Evolutionary conservation across 495 filamentous ascomycete species (phyloP).

Genomic region (Penicillium maclennaniae): DNA sequence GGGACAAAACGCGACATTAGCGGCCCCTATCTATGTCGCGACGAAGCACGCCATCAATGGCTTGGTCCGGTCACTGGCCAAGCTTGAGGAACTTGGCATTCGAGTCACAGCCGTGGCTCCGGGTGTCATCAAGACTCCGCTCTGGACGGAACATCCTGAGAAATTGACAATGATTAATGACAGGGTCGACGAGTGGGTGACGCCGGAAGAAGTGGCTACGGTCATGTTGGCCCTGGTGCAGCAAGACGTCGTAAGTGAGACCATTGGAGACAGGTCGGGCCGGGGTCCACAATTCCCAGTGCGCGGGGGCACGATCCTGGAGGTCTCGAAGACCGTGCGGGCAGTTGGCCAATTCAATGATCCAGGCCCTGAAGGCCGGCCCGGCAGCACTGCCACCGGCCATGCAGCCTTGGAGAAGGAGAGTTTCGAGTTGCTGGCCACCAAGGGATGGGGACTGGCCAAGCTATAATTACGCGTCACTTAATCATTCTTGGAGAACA

Average conservation of each 20-base stretch:
- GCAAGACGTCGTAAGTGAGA: slow-evolving; percentile 42
- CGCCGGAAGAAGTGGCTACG: slow-evolving; percentile 60
- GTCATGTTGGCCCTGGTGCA: slow-evolving; percentile 60
- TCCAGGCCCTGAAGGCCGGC: slow-evolving; percentile 49
- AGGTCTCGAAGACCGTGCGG: slow-evolving; percentile 55
- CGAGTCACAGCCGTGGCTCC: slow-evolving; percentile 64
- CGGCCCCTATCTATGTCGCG: slow-evolving; percentile 56
- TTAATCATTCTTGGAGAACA: slow-evolving; percentile 6
- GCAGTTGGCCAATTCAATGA: slow-evolving; percentile 53
- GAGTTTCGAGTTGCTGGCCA: slow-evolving; percentile 41
- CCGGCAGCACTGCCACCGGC: slow-evolving; percentile 47
- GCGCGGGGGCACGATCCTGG: slow-evolving; percentile 52
- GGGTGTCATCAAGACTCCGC: slow-evolving; percentile 61
- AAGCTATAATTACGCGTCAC: slow-evolving; percentile 18
- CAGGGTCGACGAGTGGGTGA: slow-evolving; percentile 54
- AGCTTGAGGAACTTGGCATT: slow-evolving; percentile 52
- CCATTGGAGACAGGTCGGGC: slow-evolving; percentile 38
- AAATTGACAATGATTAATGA: slow-evolving; percentile 55
- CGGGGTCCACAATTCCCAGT: slow-evolving; percentile 31
- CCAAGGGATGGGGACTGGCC: slow-evolving; percentile 40
- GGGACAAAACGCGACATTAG: slow-evolving; percentile 49
- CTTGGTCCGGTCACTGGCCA: slow-evolving; percentile 51
- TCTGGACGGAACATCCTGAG: slow-evolving; percentile 67
- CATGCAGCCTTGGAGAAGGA: slow-evolving; percentile 37
- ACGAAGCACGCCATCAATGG: slow-evolving; percentile 61